Base-by-base conservation (phyloP, 352 stramenopile genomes). In the Thraustochytrium sp. region DNA sequence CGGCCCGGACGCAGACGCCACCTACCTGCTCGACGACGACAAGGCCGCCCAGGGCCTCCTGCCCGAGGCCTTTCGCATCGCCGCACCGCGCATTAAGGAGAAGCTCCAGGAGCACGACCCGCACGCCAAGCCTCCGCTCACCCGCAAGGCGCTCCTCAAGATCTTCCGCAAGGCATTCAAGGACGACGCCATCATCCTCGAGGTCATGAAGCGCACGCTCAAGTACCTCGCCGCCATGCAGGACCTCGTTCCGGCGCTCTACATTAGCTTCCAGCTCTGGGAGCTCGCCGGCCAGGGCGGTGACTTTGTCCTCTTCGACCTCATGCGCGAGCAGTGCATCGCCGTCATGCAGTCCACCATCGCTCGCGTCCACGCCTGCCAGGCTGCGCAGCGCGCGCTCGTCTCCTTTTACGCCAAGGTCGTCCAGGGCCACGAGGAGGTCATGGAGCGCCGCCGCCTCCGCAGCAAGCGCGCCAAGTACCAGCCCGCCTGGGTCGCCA, bases 241-340 rank as follows among this genome's bases (percentile, higher is more conserved):
- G 38, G 61, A 84, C 59, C 36, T 84, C 18, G 61, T 83, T 2
- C 75, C 75, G n/a, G 29, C 61, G 23, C 29, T 84, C n/a, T 84
- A 84, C 49, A 76, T 84, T 26, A 75, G 55, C 42, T 73, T 62
- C 29, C 34, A 76, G 38, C 61, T 84, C 40, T 84, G 61, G 55
- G 40, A 56, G 26, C 61, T 84, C 13, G 75, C 75, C 4, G 75
- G 75, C 23, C 55, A 75, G 38, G 75, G 75, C 26, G 75, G 75
- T 21, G 75, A 84, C 61, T 84, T 84, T 76, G 75, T 80, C 8
- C 75, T 84, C 44, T 84, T 63, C 46, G 75, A 84, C 49, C 40
- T 76, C 34, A 42, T 84, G 44, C 55, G 61, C 44, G 75, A 84
- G 61, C 61, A 84, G 55, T 56, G 38, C 49, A 84, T 84, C 49